phyloP scores from a whole-genome alignment of 768 basidiomycete genomes.

The Boletus subcaerulescens region DNA sequence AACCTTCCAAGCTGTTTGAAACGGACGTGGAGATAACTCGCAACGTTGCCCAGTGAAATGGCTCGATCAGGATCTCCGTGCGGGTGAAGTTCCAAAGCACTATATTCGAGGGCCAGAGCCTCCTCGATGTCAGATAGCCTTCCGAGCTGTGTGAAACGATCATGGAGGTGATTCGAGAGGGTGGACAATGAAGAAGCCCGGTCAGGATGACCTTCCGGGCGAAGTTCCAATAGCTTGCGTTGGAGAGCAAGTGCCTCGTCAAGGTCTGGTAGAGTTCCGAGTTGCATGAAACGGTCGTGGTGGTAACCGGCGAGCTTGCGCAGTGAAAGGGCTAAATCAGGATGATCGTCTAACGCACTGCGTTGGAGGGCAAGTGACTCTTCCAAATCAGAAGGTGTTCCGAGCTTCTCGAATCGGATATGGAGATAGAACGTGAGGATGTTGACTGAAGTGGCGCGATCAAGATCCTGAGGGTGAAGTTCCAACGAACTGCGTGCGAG shows the following conservation, averaged over 20 bases:
- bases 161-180: not conserved
- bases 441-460: not conserved
- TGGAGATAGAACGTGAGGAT: not conserved
- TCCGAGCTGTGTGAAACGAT: not conserved
- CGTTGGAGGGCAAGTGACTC: not conserved
- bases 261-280: not conserved
- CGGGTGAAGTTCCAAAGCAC: not conserved
- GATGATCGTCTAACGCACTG: not conserved
- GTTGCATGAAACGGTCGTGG: not conserved
- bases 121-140: not conserved
- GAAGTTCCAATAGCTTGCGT: not conserved
- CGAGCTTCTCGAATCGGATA: not conserved
- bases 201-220: not conserved
- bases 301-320: not conserved
- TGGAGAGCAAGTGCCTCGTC: not conserved
- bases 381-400: not conserved
- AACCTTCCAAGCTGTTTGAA: not conserved
- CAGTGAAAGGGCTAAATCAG: not conserved
- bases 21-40: not conserved
- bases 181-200: not conserved
- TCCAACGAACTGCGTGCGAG: not conserved
- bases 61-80: not conserved
- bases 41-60: not conserved
- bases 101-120: not conserved
- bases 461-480: not conserved